phyloP scores from a whole-genome alignment of 768 basidiomycete species.

The Suillus bovinus region DNA sequence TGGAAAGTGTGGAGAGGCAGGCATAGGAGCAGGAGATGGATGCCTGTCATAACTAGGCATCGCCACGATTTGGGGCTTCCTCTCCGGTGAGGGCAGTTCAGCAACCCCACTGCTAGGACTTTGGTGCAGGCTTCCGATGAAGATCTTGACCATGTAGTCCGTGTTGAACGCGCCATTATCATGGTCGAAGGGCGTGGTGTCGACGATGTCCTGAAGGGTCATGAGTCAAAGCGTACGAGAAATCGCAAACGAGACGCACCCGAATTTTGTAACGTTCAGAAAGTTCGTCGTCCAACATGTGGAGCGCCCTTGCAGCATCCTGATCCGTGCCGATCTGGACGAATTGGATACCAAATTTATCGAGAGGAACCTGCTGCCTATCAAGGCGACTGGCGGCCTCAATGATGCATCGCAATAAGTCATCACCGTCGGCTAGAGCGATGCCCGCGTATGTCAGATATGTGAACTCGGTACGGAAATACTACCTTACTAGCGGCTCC shows the following conservation, averaged over 20 bases:
- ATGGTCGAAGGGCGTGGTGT: conserved; percentile 42
- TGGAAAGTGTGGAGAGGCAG: background rate
- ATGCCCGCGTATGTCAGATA: conserved; percentile 9
- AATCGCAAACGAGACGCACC: conserved; percentile 13
- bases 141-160: conserved; percentile 37
- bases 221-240: conserved; percentile 3
- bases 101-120: conserved; percentile 17
- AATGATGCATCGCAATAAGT: conserved; percentile 33
- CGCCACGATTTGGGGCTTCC: background rate
- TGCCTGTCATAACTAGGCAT: conserved; percentile 1
- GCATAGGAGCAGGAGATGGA: background rate
- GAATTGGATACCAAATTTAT: conserved; percentile 48
- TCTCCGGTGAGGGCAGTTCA: conserved; percentile 15
- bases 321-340: conserved; percentile 45
- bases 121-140: conserved; percentile 28
- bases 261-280: conserved; percentile 31
- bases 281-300: conserved; percentile 42
- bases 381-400: conserved; percentile 42
- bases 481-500: conserved; percentile 39
- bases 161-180: conserved; percentile 31
- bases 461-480: background rate
- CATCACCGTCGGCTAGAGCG: conserved; percentile 25
- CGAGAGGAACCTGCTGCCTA: conserved; percentile 30
- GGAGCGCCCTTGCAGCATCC: conserved; percentile 39
- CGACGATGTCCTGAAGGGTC: conserved; percentile 43